Percentiles rank a stretch among this genome's conserved stretches.
These are phyloP conservation scores for Ceratocystis cacaofunesta DNA, from an alignment of 2,329 filamentous ascomycete species.

Conservation along the genomic window DNA sequence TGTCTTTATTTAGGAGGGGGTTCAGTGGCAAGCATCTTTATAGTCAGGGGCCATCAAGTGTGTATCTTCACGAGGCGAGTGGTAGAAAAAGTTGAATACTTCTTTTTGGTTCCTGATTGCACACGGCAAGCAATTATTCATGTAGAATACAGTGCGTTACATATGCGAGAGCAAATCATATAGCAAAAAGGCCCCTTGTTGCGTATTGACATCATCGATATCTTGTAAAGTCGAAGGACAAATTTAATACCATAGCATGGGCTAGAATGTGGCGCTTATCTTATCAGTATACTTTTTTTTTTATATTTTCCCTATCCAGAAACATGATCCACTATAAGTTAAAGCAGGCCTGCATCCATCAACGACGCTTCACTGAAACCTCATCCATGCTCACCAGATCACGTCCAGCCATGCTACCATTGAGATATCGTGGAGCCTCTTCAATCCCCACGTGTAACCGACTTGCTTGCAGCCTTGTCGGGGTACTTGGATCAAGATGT, in stretches of 20 bases:
- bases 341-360: not conserved
- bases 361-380: too few relatives aligned
- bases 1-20: not conserved
- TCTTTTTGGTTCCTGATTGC: not conserved
- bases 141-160: too few relatives aligned
- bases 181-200: not conserved
- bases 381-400: not conserved
- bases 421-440: not conserved
- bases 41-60: not conserved
- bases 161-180: not conserved
- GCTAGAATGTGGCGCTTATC: slow-evolving; percentile 13
- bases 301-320: not conserved
- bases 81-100: not conserved
- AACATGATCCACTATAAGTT: not conserved
- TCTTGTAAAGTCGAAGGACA: not conserved
- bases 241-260: not conserved
- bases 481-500: not conserved
- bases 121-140: too few relatives aligned
- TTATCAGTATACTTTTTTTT: slow-evolving; percentile 1
- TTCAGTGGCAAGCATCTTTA: not conserved
- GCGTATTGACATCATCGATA: slow-evolving; percentile 8
- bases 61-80: not conserved
- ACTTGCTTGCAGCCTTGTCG: not conserved
- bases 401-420: not conserved
- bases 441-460: not conserved